These are phyloP conservation scores for Wallacemonas sp. DNA, from an alignment of 208 protist genomes.

Conservation along the genomic window DNA sequence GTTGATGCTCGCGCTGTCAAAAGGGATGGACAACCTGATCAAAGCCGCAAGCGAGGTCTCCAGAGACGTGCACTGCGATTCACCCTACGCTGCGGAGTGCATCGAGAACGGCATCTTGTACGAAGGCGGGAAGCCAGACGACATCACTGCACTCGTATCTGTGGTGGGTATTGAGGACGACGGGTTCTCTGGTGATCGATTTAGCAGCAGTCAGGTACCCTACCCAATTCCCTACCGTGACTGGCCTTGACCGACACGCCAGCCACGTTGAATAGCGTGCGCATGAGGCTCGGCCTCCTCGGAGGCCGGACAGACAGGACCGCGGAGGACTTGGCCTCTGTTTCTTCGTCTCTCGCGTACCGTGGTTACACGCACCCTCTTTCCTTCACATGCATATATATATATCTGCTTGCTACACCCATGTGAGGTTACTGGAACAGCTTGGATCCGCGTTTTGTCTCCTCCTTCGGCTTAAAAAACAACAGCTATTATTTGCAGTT, in stretches of 20 bases:
- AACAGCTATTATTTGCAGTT: constrained; percentile 5
- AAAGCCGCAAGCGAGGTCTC: constrained; percentile 29
- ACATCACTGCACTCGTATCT: constrained; percentile 67
- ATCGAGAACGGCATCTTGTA: constrained; percentile 61
- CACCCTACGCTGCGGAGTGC: constrained; percentile 62
- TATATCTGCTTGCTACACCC: neutral
- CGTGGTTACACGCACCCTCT: no score
- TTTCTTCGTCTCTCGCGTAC: neutral
- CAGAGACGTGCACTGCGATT: constrained; percentile 43
- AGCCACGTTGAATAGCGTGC: no score
- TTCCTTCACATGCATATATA: neutral
- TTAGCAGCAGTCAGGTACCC: constrained; percentile 30
- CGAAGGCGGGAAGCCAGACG: constrained; percentile 76
- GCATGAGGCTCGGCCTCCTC: no score
- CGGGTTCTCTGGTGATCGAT: constrained; percentile 33
- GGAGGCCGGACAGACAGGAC: no score
- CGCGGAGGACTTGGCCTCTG: neutral
- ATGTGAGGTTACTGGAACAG: no score
- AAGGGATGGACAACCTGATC: constrained; percentile 31
- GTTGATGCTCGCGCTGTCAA: constrained; percentile 42
- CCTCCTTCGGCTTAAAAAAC: neutral
- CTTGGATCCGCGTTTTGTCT: no score
- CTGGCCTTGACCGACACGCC: constrained; percentile 50
- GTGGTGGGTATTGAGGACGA: constrained; percentile 58
- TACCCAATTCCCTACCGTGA: constrained; percentile 59